Conservation (phyloP, 2,329 filamentous ascomycete species). For the Pezicula carpinea region DNA sequence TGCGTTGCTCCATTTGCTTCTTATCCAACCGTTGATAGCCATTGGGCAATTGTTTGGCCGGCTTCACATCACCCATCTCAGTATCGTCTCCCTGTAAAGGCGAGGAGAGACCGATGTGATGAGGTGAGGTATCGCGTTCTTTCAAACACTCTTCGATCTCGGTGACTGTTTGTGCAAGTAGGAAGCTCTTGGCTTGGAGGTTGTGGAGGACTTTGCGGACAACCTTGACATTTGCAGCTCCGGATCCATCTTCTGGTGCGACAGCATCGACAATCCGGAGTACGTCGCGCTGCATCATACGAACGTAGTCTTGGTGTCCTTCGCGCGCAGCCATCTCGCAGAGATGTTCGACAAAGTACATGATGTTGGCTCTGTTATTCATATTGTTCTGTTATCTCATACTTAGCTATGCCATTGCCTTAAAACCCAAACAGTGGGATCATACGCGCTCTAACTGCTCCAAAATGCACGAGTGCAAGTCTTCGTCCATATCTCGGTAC, state of each 20-base stretch:
- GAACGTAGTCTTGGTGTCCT: slow-evolving; percentile 78
- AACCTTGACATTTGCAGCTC: slow-evolving; percentile 90
- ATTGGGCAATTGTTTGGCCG: slow-evolving; percentile 6
- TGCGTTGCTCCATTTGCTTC: slow-evolving; percentile 87
- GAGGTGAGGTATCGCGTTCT: slow-evolving; percentile 46
- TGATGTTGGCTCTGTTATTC: slow-evolving; percentile 97
- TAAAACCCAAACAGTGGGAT: slow-evolving; percentile 1
- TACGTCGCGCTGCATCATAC: slow-evolving; percentile 94
- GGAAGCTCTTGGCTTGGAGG: slow-evolving; percentile 65
- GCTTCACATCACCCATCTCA: slow-evolving; percentile 19
- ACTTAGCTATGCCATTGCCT: not conserved
- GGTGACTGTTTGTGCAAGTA: slow-evolving; percentile 67
- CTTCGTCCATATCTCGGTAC: slow-evolving; percentile 92
- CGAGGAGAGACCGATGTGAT: slow-evolving; percentile 16
- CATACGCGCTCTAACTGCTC: slow-evolving; percentile 84
- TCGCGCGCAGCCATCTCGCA: slow-evolving; percentile 58
- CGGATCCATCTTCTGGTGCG: slow-evolving; percentile 78
- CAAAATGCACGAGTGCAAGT: slow-evolving; percentile 93
- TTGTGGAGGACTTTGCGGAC: slow-evolving; percentile 72
- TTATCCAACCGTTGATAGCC: slow-evolving; percentile 58
- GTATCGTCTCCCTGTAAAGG: slow-evolving; percentile 18
- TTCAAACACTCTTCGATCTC: slow-evolving; percentile 83
- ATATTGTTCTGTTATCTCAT: slow-evolving; percentile 66
- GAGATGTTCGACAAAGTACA: slow-evolving; percentile 97
- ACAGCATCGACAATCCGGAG: slow-evolving; percentile 88